Base-by-base conservation (phyloP, 2,329 filamentous ascomycete species). In the Penicillium sp. region DNA sequence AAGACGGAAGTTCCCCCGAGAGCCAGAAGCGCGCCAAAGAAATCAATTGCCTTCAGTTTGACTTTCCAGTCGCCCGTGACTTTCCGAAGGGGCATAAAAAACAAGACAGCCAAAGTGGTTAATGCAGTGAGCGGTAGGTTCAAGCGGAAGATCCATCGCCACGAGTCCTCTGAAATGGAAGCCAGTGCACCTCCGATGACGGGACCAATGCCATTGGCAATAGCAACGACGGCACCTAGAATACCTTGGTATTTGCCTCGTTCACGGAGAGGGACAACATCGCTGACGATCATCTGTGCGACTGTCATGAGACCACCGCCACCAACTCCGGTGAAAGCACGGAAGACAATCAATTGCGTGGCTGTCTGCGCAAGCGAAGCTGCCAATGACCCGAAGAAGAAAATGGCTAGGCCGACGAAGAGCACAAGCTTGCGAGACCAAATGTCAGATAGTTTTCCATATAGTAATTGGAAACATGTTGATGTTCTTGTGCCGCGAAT, bases 401-500 rank as follows among this genome's bases (percentile, higher is more conserved):
- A 76, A 16, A 86, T 73, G 0, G 71, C 76, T 1, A 86, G 72
- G 1, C 82, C 81, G 1, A 76, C 74, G 15, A 87, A 71, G 25
- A 84, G 81, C 8, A 87, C 75, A 2, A 78, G 72, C 65, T 87
- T 87, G 16, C 85, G 78, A 16, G 83, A 84, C 58, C 85, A 80
- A 9, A 87, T 81, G 65, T 87, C 84, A 0, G 83, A 85, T 8
- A 86, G 67, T 0, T 84, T 78, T 23, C 85, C 85, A 67, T 87
- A 87, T 3, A 88, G 75, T 49, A 87, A 81, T 66, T 87, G 84
- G 64, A 87, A 88, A 13, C 81, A 81, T 0, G 85, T 87, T 10
- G 85, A 88, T 1, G 89, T 91, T 33, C 92, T 81, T 81, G 45
- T 88, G 72, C 59, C 21, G 5, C 5, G 5, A 15, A 5, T 6